Conservation (phyloP, 169 alveolate species). For the Cardiosporidium cionae region DNA sequence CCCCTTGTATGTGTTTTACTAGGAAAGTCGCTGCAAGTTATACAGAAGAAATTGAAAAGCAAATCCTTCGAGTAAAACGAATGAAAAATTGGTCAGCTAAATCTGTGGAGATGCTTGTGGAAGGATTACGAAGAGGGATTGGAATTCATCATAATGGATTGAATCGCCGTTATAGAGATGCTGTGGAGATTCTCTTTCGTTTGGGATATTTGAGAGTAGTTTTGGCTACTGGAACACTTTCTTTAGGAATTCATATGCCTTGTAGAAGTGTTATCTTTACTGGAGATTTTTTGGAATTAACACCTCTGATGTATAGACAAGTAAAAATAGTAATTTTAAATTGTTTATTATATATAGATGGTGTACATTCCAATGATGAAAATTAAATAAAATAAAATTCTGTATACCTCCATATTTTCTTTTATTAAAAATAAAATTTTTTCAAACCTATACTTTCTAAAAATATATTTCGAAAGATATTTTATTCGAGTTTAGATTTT, state of each 20-base stretch:
- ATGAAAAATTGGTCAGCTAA: conserved; percentile 52
- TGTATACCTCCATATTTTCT: no score
- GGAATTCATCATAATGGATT: conserved; percentile 83
- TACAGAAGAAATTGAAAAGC: conserved; percentile 42
- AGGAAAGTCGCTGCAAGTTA: conserved; percentile 13
- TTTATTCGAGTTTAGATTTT: no score
- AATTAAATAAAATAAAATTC: no score
- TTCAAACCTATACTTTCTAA: no score
- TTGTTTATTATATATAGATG: no score
- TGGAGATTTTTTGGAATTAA: conserved; percentile 65
- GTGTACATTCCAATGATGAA: no score
- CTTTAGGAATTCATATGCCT: conserved; percentile 86
- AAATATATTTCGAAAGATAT: no score
- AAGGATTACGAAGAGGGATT: conserved; percentile 75
- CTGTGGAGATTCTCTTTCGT: conserved; percentile 70
- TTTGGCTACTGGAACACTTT: conserved; percentile 71
- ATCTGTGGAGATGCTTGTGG: conserved; percentile 36
- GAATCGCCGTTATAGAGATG: background rate
- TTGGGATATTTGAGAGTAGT: conserved; percentile 68
- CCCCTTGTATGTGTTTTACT: conserved; percentile 15
- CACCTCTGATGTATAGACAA: conserved; percentile 73
- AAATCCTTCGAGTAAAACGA: conserved; percentile 50
- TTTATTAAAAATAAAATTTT: no score
- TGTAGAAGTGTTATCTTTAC: conserved; percentile 71
- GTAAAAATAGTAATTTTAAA: background rate